Evolutionary conservation across 768 basidiomycete genomes (phyloP).

Genomic region (Lentinula guzmanii): DNA sequence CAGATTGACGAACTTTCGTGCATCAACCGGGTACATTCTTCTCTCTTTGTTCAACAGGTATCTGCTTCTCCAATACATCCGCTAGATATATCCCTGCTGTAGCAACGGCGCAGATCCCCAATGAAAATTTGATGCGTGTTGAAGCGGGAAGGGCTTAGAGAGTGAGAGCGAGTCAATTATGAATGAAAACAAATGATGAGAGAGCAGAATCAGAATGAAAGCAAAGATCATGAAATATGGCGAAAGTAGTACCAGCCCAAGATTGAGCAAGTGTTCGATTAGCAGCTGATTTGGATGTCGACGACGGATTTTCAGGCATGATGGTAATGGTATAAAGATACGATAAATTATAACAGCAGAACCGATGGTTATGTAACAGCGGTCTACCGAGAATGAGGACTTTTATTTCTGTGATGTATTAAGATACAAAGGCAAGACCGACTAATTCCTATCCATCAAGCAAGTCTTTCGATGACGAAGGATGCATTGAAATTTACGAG

Average conservation of each 20-base stretch:
- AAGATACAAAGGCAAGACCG: too few relatives aligned
- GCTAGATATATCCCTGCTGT: slow-evolving; percentile 3
- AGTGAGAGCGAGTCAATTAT: not conserved
- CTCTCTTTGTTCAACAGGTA: not conserved
- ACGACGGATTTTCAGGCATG: not conserved
- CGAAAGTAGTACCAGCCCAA: slow-evolving; percentile 1
- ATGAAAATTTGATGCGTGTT: slow-evolving; percentile 5
- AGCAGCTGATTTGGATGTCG: not conserved
- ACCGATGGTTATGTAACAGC: too few relatives aligned
- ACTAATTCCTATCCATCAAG: too few relatives aligned
- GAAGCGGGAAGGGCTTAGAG: slow-evolving; percentile 3
- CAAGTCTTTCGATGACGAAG: too few relatives aligned
- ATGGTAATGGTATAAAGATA: not conserved
- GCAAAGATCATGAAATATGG: not conserved
- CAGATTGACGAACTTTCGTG: too few relatives aligned
- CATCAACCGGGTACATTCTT: not conserved
- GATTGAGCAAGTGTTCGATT: slow-evolving; percentile 7
- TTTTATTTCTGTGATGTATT: too few relatives aligned
- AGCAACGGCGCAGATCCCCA: slow-evolving; percentile 1
- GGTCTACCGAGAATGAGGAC: too few relatives aligned
- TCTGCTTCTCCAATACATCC: slow-evolving; percentile 2
- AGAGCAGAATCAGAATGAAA: not conserved
- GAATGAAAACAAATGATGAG: not conserved
- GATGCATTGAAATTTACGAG: not conserved
- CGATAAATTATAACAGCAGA: too few relatives aligned